Evolutionary conservation across 345 rosid genomes (phyloP), one percentile per base, ranked within the genome.

Genomic region (Rhodamnia rubescens): DNA sequence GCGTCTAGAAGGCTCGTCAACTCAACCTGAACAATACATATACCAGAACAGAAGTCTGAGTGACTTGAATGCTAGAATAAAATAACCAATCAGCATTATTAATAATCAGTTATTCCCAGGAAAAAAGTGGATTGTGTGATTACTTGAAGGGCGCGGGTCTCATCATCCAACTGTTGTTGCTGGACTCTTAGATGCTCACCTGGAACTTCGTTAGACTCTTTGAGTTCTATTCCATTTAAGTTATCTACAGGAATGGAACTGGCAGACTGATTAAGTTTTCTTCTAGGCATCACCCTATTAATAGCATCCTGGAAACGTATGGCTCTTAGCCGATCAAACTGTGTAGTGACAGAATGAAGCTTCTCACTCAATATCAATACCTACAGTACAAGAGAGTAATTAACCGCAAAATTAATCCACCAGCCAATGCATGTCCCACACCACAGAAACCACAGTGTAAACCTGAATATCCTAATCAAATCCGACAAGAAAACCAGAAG

Each of bases 71-170:
- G 0, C 47, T 8, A 69, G 47, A 36, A 69, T 36, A 69, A 69
- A 36, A 36, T 69, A 69, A 69, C 47, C 4, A 69, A 69, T 69
- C 80, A 69, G 75, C 7, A 0, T 64, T 22, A 32, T 32, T 64
- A 40, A 15, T 64, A 32, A 32, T 27, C 75, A 64, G 44, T 56
- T 56, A 56, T 56, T 56, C n/a, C 54, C n/a, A 56, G 59, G 47
- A 86, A 11, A 75, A 75, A 75, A 24, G 50, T 24, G 40, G 29
- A 58, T 47, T 51, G 80, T 53, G 51, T 75, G 29, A 82, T 92
- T 89, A 95, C 99, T 93, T 97, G 98, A 90, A 97, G 98, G 69
- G 96, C 93, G 84, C 91, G 96, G 83, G 99, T 97, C 90, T 97
- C 99, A 85, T 96, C 92, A 86, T 95, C 99, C 91, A 97, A 89